Evolutionary conservation across 805 yeast species (phyloP).

Genomic region (Cyberlindnera meyerae): DNA sequence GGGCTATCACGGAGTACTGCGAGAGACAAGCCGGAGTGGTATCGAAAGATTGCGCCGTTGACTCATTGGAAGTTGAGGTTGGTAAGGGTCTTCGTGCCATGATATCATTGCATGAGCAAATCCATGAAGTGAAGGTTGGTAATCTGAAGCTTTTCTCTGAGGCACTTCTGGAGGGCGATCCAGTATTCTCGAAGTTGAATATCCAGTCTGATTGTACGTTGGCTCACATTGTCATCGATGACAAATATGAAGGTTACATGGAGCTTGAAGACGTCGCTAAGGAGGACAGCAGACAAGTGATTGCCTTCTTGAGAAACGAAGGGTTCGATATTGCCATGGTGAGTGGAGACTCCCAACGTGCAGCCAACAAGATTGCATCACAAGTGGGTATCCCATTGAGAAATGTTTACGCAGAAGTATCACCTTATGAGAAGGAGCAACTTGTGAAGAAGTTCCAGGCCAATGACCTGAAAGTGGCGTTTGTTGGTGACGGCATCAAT

Average conservation of each 20-base stretch:
- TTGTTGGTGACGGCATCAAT: slow-evolving; percentile 97
- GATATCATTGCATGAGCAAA: slow-evolving; percentile 18
- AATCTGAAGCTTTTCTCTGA: slow-evolving; percentile 28
- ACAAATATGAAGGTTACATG: slow-evolving; percentile 55
- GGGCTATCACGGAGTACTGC: slow-evolving; percentile 50
- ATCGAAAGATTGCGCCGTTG: slow-evolving; percentile 8
- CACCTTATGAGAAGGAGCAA: slow-evolving; percentile 73
- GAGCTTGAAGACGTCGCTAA: slow-evolving; percentile 67
- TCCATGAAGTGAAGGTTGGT: slow-evolving; percentile 47
- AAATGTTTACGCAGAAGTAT: slow-evolving; percentile 68
- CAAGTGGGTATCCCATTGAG: slow-evolving; percentile 60
- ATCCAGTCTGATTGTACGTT: slow-evolving; percentile 37
- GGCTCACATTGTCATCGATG: slow-evolving; percentile 56
- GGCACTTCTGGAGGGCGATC: slow-evolving; percentile 13
- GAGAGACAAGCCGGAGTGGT: slow-evolving; percentile 11
- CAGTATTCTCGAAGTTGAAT: slow-evolving; percentile 15
- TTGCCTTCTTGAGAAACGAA: slow-evolving; percentile 45
- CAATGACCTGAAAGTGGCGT: slow-evolving; percentile 52
- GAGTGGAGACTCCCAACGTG: slow-evolving; percentile 73
- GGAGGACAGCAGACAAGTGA: slow-evolving; percentile 55
- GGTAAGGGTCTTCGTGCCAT: slow-evolving; percentile 35
- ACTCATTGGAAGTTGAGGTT: slow-evolving; percentile 28
- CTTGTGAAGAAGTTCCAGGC: slow-evolving; percentile 55
- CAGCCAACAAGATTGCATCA: slow-evolving; percentile 61
- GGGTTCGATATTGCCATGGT: slow-evolving; percentile 75